Evolutionary conservation across 306 rosid genomes (phyloP).

Genomic region (cucumber (Cucumis sativus)): Cucumber_9930_V3 NC_026656.2:4899501-4900000

Average conservation of each 20-base stretch:
- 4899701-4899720: constrained; percentile 87
- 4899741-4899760: constrained; percentile 94
- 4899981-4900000: no score
- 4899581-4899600: constrained; percentile 77
- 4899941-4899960: not conserved
- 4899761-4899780: constrained; percentile 92
- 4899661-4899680: constrained; percentile 95
- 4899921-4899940: not conserved
- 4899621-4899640: constrained; percentile 96
- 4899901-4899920: not conserved
- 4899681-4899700: constrained; percentile 89
- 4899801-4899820: constrained; percentile 62
- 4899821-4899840: constrained; percentile 11
- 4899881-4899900: not conserved
- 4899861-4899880: not conserved
- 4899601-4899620: constrained; percentile 78
- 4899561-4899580: constrained; percentile 86
- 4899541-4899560: constrained; percentile 79
- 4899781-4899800: constrained; percentile 73
- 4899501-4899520: constrained; percentile 17
- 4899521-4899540: constrained; percentile 73
- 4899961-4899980: no score
- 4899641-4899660: constrained; percentile 92
- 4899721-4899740: constrained; percentile 95
- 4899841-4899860: not conserved